These are phyloP conservation scores for Neurospora sp. DNA, from an alignment of 495 filamentous ascomycete genomes.

Conservation along the genomic window DNA sequence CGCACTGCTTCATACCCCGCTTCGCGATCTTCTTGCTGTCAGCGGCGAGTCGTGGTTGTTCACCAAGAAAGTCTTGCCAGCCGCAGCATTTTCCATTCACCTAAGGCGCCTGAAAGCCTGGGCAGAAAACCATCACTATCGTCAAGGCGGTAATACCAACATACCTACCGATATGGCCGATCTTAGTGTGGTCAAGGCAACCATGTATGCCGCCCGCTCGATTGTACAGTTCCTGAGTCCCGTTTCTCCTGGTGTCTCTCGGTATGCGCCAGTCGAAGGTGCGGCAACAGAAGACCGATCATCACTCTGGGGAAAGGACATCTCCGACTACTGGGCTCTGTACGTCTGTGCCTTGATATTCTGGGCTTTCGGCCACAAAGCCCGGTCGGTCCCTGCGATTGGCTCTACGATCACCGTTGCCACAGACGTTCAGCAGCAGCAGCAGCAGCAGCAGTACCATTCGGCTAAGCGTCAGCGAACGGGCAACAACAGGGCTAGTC, in stretches of 20 bases:
- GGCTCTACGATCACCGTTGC: constrained; percentile 42
- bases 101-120: constrained; percentile 28
- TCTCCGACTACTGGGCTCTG: constrained; percentile 39
- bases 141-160: constrained; percentile 1
- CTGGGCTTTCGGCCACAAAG: constrained; percentile 33
- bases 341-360: constrained; percentile 38
- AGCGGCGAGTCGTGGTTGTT: constrained; percentile 40
- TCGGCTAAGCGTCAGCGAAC: constrained; percentile 34
- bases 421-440: constrained; percentile 43
- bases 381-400: constrained; percentile 1
- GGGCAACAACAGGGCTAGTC: constrained; percentile 59
- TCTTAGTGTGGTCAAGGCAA: constrained; percentile 13
- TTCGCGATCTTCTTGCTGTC: constrained; percentile 36
- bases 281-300: background rate
- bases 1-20: constrained; percentile 37
- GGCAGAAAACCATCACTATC: constrained; percentile 13
- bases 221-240: constrained; percentile 15
- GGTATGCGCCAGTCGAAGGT: background rate
- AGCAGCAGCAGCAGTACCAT: background rate
- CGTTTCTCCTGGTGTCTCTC: background rate
- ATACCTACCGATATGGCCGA: background rate
- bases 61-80: constrained; percentile 29
- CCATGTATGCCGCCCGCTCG: constrained; percentile 23
- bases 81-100: constrained; percentile 26
- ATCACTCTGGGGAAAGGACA: constrained; percentile 18